Conservation (phyloP, 2,329 filamentous ascomycete species). For the Epichloe elymi region DNA sequence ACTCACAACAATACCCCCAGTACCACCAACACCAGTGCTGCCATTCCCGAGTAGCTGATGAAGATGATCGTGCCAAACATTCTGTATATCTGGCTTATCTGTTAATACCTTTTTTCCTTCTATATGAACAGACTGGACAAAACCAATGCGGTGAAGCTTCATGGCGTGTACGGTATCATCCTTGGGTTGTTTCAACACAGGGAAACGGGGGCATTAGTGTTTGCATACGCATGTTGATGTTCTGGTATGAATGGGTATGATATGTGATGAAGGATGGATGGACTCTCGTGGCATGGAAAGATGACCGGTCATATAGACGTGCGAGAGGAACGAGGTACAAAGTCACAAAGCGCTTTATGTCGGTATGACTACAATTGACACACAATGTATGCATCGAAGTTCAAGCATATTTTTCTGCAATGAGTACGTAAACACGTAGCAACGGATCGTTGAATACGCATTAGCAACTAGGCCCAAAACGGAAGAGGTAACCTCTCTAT, state of each 20-base stretch:
- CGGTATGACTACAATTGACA: not conserved
- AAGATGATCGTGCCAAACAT: not conserved
- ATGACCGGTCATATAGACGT: not conserved
- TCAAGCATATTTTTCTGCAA: no score
- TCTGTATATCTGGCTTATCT: not conserved
- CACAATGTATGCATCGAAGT: not conserved
- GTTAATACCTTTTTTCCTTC: not conserved
- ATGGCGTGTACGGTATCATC: not conserved
- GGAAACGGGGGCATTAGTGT: not conserved
- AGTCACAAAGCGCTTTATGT: not conserved
- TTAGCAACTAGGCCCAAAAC: no score
- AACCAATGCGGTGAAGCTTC: not conserved
- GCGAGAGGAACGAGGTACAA: not conserved
- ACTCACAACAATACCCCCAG: conserved; percentile 16
- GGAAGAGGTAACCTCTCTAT: no score
- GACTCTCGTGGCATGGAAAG: not conserved
- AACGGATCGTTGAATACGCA: no score
- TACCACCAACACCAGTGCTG: conserved; percentile 17
- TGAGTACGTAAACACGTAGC: no score
- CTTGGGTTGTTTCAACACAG: not conserved
- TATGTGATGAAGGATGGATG: not conserved
- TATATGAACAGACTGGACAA: not conserved
- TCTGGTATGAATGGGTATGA: not conserved
- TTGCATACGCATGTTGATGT: not conserved
- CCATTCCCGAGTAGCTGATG: conserved; percentile 22